Evolutionary conservation across 2,329 filamentous ascomycete genomes (phyloP), one percentile per base, ranked within the genome.

Genomic region (Phialophora tarda): DNA sequence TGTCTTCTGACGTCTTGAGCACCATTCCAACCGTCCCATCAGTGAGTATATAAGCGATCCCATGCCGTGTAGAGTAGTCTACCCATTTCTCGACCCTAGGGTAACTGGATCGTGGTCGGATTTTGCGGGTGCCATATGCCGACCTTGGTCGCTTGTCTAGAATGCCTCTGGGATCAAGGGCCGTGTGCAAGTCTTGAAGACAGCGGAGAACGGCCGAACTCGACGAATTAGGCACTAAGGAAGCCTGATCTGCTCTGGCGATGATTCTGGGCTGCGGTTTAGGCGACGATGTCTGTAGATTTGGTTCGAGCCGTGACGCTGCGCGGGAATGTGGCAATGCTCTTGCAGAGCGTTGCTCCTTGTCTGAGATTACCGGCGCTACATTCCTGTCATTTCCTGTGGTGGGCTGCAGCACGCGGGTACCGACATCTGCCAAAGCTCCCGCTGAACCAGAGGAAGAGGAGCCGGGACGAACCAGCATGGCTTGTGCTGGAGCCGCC

Each of bases 21-120:
- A 83, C 77, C 73, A 81, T 83, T 4, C 82, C 82, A 24, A 83
- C 80, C 38, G 79, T 83, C 4, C 81, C 81, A 72, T 84, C 81
- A 54, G 81, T 80, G n/a, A 84, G 70, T 7, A 83, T 80, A 68
- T 84, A 84, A 5, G 81, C 82, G 56, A 84, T 82, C 11, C 82
- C 82, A 65, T 83, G 83, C 55, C 81, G 79, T 65, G 82, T 82
- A 7, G 82, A 82, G 69, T 84, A 84, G 68, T 84, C 82, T 23
- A 84, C 82, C 82, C 82, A 84, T 74, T 83, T 84, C 57, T 83
- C 80, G 4, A 84, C 82, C 64, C 82, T 80, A 2, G 81, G 74
- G 61, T 82, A 80, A 2, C 77, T 77, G 34, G 64, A 67, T 23
- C 54, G 28, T 1, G 62, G 32, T 17, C 61, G 69, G 12, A 38